Conservation (phyloP, 352 stramenopile genomes). For the Pythium brachiatum region DNA sequence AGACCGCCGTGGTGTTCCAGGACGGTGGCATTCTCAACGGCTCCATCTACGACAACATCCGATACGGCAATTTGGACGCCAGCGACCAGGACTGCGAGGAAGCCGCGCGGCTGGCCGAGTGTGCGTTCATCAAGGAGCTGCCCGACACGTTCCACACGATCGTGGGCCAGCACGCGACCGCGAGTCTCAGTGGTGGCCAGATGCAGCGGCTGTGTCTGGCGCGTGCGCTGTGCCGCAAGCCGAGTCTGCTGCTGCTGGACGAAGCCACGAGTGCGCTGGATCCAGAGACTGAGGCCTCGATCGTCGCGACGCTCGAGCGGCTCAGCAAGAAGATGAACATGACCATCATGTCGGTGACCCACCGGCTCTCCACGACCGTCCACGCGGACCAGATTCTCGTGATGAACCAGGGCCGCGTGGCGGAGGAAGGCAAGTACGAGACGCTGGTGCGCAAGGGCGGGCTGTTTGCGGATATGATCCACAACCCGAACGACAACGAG, state of each 20-base stretch:
- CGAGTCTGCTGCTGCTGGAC: not conserved
- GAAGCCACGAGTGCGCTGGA: conserved; percentile 80
- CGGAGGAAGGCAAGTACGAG: conserved; percentile 71
- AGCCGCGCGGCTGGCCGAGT: conserved; percentile 65
- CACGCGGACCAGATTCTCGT: conserved; percentile 78
- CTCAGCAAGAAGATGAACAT: conserved; percentile 74
- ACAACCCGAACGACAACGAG: conserved; percentile 56
- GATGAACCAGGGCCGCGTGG: conserved; percentile 61
- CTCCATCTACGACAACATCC: conserved; percentile 82
- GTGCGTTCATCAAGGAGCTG: conserved; percentile 67
- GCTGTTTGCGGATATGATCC: conserved; percentile 81
- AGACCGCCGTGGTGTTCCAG: conserved; percentile 80
- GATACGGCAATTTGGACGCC: conserved; percentile 43
- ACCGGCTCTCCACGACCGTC: conserved; percentile 62
- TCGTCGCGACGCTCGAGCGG: conserved; percentile 68
- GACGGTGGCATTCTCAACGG: conserved; percentile 81
- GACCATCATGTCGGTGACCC: conserved; percentile 81
- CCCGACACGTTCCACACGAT: conserved; percentile 42
- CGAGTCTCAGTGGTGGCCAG: no score
- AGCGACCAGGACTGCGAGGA: conserved; percentile 73
- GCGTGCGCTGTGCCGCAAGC: no score
- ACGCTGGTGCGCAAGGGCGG: conserved; percentile 53
- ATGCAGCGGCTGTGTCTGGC: no score
- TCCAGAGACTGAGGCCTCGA: conserved; percentile 74
- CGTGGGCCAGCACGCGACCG: no score